Evolutionary conservation across 23 red algal species (phyloP).

Genomic region (Gracilaria vermiculophylla): DNA sequence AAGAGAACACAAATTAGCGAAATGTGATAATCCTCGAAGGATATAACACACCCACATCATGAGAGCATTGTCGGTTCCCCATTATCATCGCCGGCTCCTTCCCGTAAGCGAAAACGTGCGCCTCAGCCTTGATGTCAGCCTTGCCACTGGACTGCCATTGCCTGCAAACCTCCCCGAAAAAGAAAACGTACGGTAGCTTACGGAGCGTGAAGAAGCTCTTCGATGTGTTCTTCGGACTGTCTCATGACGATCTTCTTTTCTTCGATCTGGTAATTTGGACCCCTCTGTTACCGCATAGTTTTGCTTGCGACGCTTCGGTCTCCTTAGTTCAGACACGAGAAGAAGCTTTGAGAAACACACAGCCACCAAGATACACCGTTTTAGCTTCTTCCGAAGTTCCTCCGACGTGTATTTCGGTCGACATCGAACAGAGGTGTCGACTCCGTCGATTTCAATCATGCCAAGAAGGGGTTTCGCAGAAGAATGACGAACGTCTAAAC

Average conservation of each 20-base stretch:
- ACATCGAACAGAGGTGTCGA: neutral
- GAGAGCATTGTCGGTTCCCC: neutral
- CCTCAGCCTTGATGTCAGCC: constrained; percentile 8
- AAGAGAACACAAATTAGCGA: neutral
- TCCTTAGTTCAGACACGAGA: neutral
- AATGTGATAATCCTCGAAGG: neutral
- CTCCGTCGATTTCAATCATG: no score
- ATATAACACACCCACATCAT: neutral
- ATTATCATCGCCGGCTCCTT: neutral
- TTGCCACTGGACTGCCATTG: neutral
- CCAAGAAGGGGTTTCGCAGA: neutral
- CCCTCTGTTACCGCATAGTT: neutral
- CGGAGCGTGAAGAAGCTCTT: neutral
- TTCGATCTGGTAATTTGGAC: neutral
- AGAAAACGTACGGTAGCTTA: neutral
- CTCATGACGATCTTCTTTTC: neutral
- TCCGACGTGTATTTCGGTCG: neutral
- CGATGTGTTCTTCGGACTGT: neutral
- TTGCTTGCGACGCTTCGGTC: neutral
- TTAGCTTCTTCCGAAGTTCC: constrained; percentile 1
- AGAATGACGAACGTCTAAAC: neutral
- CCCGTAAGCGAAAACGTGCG: constrained; percentile 6
- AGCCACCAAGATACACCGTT: neutral
- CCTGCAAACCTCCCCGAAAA: neutral
- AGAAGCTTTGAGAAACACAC: neutral